A percentile compares a stretch with the other conserved stretches of the same genome.
Evolutionary conservation across 768 basidiomycete genomes (phyloP).

Genomic region (Asterophora lycoperdoides): DNA sequence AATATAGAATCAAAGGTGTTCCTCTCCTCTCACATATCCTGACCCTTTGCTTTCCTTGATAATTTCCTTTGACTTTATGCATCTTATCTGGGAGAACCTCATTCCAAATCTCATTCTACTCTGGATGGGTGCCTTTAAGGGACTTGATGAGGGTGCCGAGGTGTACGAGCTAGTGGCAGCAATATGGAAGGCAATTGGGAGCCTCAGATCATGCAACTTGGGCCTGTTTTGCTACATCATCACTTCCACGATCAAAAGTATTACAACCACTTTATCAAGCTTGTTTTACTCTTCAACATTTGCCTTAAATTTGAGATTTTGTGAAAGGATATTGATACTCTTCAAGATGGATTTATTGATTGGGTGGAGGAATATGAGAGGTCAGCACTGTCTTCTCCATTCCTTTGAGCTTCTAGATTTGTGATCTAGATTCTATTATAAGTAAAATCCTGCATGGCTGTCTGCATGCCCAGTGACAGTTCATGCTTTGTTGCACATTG

Average conservation of each 20-base stretch:
- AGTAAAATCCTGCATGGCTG: slow-evolving; percentile 17
- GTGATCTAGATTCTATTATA: slow-evolving; percentile 28
- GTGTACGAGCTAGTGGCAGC: slow-evolving; percentile 18
- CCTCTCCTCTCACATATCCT: slow-evolving; percentile 28
- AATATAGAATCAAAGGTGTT: slow-evolving; percentile 32
- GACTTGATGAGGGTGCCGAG: slow-evolving; percentile 24
- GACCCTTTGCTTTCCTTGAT: slow-evolving; percentile 32
- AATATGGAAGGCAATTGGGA: slow-evolving; percentile 35
- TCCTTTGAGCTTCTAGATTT: neutral
- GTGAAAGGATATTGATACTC: slow-evolving; percentile 12
- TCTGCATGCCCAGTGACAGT: slow-evolving; percentile 28
- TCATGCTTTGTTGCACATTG: slow-evolving; percentile 32
- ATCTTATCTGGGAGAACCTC: slow-evolving; percentile 38
- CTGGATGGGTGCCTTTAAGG: slow-evolving; percentile 40
- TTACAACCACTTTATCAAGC: slow-evolving; percentile 34
- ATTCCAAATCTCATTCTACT: slow-evolving; percentile 32
- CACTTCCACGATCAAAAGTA: slow-evolving; percentile 26
- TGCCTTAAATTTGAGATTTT: slow-evolving; percentile 32
- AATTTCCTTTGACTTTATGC: slow-evolving; percentile 47
- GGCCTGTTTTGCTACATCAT: slow-evolving; percentile 13
- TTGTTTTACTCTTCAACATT: slow-evolving; percentile 25
- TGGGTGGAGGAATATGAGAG: slow-evolving; percentile 30
- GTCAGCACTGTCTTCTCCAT: slow-evolving; percentile 2
- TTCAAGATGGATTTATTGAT: slow-evolving; percentile 20
- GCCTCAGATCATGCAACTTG: slow-evolving; percentile 25